Conservation (phyloP, 2,329 filamentous ascomycete species). For the Sporothrix mexicana region DNA sequence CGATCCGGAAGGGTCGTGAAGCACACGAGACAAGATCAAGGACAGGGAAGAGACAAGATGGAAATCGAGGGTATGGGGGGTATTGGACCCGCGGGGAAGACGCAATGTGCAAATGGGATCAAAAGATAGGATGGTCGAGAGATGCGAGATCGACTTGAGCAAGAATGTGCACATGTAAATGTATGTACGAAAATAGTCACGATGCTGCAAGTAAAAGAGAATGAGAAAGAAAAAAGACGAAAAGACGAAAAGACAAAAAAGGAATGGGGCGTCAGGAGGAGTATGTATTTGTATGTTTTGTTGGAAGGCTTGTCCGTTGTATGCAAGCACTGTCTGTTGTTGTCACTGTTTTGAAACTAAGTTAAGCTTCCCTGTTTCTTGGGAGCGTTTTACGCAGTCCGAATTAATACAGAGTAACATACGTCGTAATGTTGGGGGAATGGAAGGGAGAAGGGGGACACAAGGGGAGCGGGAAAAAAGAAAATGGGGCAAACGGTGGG, state of each 20-base stretch:
- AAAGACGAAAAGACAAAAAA: neutral
- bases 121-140: neutral
- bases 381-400: neutral
- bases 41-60: neutral
- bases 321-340: conserved; percentile 6
- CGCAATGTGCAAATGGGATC: neutral
- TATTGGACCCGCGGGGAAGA: conserved; percentile 19
- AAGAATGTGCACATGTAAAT: neutral
- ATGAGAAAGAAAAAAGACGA: neutral
- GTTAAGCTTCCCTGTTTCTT: conserved; percentile 3
- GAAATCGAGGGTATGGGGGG: conserved; percentile 12
- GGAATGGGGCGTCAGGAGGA: neutral
- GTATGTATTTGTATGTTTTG: conserved; percentile 6
- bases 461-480: neutral
- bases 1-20: conserved; percentile 21
- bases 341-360: conserved; percentile 9
- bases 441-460: neutral
- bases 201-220: neutral
- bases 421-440: no score
- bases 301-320: no score
- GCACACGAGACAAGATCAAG: conserved; percentile 14
- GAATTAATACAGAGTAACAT: no score
- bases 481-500: conserved; percentile 15
- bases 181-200: neutral
- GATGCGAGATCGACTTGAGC: neutral